Evolutionary conservation across 1,139 yeast genomes (phyloP), one percentile per base, ranked within the genome.

Genomic region (Kodamaea sp.): DNA sequence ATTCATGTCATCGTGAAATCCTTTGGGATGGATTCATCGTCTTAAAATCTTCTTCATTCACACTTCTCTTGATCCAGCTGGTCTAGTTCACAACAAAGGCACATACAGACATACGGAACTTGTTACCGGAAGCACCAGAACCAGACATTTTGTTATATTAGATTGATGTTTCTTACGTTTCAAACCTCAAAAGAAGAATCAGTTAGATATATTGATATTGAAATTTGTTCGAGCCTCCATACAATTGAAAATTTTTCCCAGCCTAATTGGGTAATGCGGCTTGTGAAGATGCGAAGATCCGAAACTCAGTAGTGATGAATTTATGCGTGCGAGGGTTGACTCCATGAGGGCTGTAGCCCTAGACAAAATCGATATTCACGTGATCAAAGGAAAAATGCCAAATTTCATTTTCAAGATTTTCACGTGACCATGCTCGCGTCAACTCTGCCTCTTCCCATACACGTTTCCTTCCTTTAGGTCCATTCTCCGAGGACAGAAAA

Each of bases 121-220:
- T 92, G 85, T 90, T 92, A 81, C 98, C 98, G 77, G 96, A 88
- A 80, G 96, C 94, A 81, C 95, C 95, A 71, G 83, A 79, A 68
- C 84, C 83, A 68, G 88, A 81, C 88, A 82, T 82, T 67, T 48
- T 63, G 52, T 43, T 50, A 43, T 49, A 32, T 28, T 32, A 32
- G 9, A 16, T 30, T 32, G 39, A 36, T 36, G 39, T 32, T 36
- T 32, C 39, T 36, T 31, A 32, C 32, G 36, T 26, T 15, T 18
- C 9, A 18, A 32, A 24, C 22, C 6, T 9, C 20, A 24, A 22
- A 32, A 26, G 39, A 36, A 36, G 29, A 29, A 24, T 32, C 26
- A 16, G 10, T 16, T 16, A 26, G 15, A 16, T 26, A 15, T 16
- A 26, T 15, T 9, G 10, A 21, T 15, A 26, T 15, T 26, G 28